Evolutionary conservation across 805 yeast genomes (phyloP).

Genomic region (Zygosaccharomyces siamensis): DNA sequence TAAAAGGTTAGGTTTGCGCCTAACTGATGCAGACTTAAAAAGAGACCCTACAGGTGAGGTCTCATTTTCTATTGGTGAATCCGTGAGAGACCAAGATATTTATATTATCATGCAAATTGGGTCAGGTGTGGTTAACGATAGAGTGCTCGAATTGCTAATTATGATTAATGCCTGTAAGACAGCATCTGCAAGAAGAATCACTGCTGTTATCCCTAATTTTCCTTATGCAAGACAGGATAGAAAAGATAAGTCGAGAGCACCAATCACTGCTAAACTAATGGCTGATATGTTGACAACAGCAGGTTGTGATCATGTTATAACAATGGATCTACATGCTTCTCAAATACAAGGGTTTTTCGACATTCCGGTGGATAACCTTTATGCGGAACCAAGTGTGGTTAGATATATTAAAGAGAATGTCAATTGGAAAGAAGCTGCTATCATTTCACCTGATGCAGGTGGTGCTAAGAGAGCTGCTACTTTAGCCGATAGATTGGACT

Average conservation of each 20-base stretch:
- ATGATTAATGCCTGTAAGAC: conserved; percentile 80
- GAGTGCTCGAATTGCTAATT: conserved; percentile 65
- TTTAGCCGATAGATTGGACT: conserved; percentile 70
- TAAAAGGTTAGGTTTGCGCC: conserved; percentile 51
- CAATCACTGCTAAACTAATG: conserved; percentile 78
- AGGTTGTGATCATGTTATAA: conserved; percentile 81
- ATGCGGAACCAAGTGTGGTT: conserved; percentile 79
- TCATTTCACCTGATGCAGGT: conserved; percentile 85
- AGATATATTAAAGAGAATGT: conserved; percentile 64
- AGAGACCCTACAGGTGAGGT: conserved; percentile 71
- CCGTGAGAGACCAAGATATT: conserved; percentile 80
- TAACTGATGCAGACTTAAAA: conserved; percentile 59
- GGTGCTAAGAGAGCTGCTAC: conserved; percentile 90
- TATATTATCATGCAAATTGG: conserved; percentile 77
- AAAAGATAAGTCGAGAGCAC: conserved; percentile 80
- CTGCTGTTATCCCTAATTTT: conserved; percentile 77
- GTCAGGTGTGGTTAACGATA: conserved; percentile 71
- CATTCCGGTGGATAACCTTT: conserved; percentile 77
- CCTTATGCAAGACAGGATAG: conserved; percentile 89
- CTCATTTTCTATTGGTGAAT: conserved; percentile 71
- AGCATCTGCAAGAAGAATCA: conserved; percentile 77
- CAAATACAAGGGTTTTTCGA: conserved; percentile 84
- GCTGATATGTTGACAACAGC: conserved; percentile 80
- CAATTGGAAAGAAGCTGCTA: conserved; percentile 57
- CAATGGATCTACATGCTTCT: conserved; percentile 86